phyloP scores from a whole-genome alignment of 2,329 filamentous ascomycete species.

The Fusarium verticillioides region DNA sequence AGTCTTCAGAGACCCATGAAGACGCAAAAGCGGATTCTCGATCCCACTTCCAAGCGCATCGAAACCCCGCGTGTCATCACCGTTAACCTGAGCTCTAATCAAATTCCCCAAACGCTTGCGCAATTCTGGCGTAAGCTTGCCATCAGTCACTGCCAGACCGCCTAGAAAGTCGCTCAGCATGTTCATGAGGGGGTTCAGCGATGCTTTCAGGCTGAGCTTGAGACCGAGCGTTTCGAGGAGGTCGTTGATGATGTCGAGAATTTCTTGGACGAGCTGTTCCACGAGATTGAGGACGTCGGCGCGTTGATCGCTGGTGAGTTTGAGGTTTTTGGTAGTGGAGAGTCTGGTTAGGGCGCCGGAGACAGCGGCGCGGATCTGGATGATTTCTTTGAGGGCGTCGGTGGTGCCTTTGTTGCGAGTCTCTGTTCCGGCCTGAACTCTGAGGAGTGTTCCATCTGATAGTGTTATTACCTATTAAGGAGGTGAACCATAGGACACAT shows the following conservation, averaged over 20 bases:
- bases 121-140: not conserved
- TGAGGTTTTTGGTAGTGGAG: conserved; percentile 4
- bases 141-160: not conserved
- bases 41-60: not conserved
- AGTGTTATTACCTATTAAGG: not conserved
- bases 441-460: not conserved
- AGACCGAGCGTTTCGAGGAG: not conserved
- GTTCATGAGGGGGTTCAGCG: conserved; percentile 11
- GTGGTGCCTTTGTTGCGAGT: not conserved
- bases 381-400: not conserved
- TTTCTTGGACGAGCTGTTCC: not conserved
- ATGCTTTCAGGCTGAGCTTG: not conserved
- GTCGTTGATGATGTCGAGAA: not conserved
- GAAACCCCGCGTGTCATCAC: not conserved
- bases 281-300: not conserved
- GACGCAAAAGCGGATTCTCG: conserved; percentile 3
- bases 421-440: not conserved
- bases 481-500: not conserved
- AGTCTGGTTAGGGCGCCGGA: not conserved
- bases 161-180: not conserved
- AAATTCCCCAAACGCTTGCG: not conserved
- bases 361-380: not conserved
- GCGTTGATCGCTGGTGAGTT: not conserved
- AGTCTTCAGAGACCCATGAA: not conserved
- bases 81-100: not conserved